These are phyloP conservation scores for Didymella exigua DNA, from an alignment of 2,329 filamentous ascomycete species.

Conservation along the genomic window DNA sequence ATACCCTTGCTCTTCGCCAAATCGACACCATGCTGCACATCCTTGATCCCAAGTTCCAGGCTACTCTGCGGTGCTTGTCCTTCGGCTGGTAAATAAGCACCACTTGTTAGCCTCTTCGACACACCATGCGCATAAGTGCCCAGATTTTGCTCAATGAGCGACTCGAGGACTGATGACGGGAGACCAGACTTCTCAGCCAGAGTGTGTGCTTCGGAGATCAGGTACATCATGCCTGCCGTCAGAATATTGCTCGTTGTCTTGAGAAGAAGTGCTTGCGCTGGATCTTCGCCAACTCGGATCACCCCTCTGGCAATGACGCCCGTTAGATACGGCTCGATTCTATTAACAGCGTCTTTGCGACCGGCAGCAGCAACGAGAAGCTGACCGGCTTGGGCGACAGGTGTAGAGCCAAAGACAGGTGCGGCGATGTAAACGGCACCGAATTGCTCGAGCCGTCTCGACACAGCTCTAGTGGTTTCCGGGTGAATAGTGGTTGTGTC, in stretches of 20 bases:
- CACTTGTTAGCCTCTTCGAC: constrained; percentile 34
- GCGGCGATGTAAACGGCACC: constrained; percentile 50
- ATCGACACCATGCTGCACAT: constrained; percentile 57
- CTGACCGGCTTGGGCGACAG: constrained; percentile 54
- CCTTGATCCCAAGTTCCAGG: constrained; percentile 58
- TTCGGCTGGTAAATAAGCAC: constrained; percentile 31
- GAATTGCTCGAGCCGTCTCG: constrained; percentile 33
- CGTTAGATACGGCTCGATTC: constrained; percentile 49
- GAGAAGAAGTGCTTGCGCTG: constrained; percentile 53
- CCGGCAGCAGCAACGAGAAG: constrained; percentile 58
- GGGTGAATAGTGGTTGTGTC: constrained; percentile 61
- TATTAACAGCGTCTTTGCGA: constrained; percentile 41
- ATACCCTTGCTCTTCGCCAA: constrained; percentile 51
- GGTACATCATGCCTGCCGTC: constrained; percentile 57
- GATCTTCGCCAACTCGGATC: constrained; percentile 53
- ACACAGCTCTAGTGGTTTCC: constrained; percentile 44
- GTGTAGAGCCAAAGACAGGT: constrained; percentile 60
- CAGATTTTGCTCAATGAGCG: constrained; percentile 48
- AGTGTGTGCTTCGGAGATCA: constrained; percentile 58
- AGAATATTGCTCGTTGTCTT: constrained; percentile 59
- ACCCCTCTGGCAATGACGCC: constrained; percentile 51
- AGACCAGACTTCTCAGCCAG: constrained; percentile 56
- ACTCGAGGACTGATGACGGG: constrained; percentile 49
- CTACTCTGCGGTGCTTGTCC: constrained; percentile 54
- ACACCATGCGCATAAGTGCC: constrained; percentile 35